Percentiles rank a stretch among this genome's conserved stretches.
Evolutionary conservation across 768 basidiomycete genomes (phyloP).

Genomic region (Pleurotus cornucopiae): DNA sequence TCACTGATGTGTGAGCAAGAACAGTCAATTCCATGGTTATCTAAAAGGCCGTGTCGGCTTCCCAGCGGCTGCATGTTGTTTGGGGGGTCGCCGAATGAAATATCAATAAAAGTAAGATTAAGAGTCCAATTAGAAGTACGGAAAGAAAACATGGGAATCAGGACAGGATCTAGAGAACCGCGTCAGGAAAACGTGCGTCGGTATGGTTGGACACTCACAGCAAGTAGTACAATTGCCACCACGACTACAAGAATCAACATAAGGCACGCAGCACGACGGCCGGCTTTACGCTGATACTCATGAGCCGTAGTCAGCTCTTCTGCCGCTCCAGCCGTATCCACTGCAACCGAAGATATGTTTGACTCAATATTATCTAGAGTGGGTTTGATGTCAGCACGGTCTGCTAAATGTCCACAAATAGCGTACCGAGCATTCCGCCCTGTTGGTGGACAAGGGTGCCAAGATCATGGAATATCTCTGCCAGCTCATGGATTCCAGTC

Average conservation of each 20-base stretch:
- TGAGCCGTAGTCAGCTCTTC: conserved; percentile 86
- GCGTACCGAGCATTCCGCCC: conserved; percentile 88
- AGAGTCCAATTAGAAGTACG: too few relatives aligned
- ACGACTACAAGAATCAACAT: conserved; percentile 87
- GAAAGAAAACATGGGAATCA: too few relatives aligned
- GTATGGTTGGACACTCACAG: conserved; percentile 53
- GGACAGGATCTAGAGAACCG: too few relatives aligned
- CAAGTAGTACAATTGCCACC: conserved; percentile 81
- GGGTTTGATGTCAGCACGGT: background rate
- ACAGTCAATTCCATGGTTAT: too few relatives aligned
- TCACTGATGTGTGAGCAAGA: too few relatives aligned
- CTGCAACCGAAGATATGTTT: conserved; percentile 84
- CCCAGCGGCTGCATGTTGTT: too few relatives aligned
- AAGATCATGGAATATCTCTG: conserved; percentile 94
- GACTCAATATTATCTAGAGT: conserved; percentile 87
- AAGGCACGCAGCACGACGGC: conserved; percentile 83
- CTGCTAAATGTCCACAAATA: background rate
- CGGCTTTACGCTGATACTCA: conserved; percentile 93
- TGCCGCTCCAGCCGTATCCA: conserved; percentile 77
- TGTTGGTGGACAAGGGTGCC: conserved; percentile 94
- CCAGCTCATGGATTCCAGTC: conserved; percentile 90
- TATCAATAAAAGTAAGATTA: too few relatives aligned
- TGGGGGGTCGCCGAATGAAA: too few relatives aligned
- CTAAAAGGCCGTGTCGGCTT: too few relatives aligned
- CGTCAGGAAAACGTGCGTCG: background rate